Evolutionary conservation across 176 grass and related monocot species (phyloP), one percentile per base, ranked within the genome.

Genomic region (Oryza nivara): DNA sequence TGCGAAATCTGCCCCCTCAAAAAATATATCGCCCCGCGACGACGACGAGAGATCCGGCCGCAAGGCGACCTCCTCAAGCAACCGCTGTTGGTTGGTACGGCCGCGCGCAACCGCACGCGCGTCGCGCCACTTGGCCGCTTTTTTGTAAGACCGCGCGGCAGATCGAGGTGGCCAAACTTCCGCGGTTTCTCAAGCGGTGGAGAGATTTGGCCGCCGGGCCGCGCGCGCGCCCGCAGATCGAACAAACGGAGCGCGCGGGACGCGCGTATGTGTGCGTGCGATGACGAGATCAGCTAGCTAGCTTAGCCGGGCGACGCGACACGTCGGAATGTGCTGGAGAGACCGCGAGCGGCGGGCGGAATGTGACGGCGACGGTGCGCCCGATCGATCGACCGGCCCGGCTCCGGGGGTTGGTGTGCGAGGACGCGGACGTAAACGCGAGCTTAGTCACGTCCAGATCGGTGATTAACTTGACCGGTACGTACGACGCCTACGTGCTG

Each of bases 321-420:
- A 81, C 81, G 89, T 91, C 66, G 77, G 89, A 49, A 73, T 88
- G 72, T 79, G 82, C 76, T 91, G 85, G 85, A 87, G 77, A 80
- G 81, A 84, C 67, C 77, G 64, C 74, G 85, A 77, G 81, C 74
- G 9, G 51, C 70, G 30, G 76, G 64, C 79, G 81, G 85, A 76
- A 54, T 0, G 16, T 20, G 89, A 90, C 75, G 61, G 25, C 19
- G 84, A 52, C 76, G 25, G 19, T 19, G 51, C 69, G 56, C 61
- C 84, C 67, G 52, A 74, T 51, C 41, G 25, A 47, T 43, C 38
- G 68, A 40, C 10, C 68, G 38, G 25, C 68, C 67, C 40, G 71
- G 80, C 49, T 51, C 40, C 40, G 52, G 5, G 68, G 69, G 22
- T 73, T 46, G 72, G 68, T 56, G 68, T 56, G 63, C 11, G 11